Percentiles rank a stretch among this genome's conserved stretches.
Conservation (phyloP, 768 basidiomycete genomes). For the Albatrellus ellisii region DNA sequence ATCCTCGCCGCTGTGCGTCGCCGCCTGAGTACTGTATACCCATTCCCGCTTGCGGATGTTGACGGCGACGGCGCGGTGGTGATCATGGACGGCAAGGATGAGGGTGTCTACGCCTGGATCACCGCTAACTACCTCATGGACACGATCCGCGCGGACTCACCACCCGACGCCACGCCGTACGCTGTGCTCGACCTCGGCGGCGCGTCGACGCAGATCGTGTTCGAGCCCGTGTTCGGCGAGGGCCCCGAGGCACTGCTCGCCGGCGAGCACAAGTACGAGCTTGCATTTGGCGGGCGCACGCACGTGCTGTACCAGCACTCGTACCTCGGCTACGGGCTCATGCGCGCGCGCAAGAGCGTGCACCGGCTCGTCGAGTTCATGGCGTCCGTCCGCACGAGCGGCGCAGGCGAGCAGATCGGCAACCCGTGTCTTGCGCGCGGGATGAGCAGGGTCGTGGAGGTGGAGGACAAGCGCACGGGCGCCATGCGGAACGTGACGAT, state of each 20-base stretch:
- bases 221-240: slow-evolving; percentile 80
- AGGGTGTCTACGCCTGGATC: slow-evolving; percentile 98
- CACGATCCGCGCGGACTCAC: slow-evolving; percentile 95
- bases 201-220: slow-evolving; percentile 48
- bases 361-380: slow-evolving; percentile 82
- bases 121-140: too few species aligned
- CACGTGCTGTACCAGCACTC: slow-evolving; percentile 84
- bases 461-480: slow-evolving; percentile 35
- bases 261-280: slow-evolving; percentile 73
- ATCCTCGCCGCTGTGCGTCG: slow-evolving; percentile 66
- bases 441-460: slow-evolving; percentile 46
- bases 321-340: slow-evolving; percentile 92
- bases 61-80: slow-evolving; percentile 61
- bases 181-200: slow-evolving; percentile 37
- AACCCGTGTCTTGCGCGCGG: slow-evolving; percentile 78
- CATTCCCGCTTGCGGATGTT: slow-evolving; percentile 51
- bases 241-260: slow-evolving; percentile 50
- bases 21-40: slow-evolving; percentile 44
- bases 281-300: slow-evolving; percentile 92
- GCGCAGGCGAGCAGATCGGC: slow-evolving; percentile 28
- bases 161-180: slow-evolving; percentile 91
- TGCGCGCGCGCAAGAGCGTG: slow-evolving; percentile 58
- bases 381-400: slow-evolving; percentile 27
- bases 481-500: slow-evolving; percentile 59
- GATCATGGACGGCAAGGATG: slow-evolving; percentile 93